These are phyloP conservation scores for Schizosaccharomyces octosporus DNA, from an alignment of 805 yeast species.

Conservation along the genomic window DNA sequence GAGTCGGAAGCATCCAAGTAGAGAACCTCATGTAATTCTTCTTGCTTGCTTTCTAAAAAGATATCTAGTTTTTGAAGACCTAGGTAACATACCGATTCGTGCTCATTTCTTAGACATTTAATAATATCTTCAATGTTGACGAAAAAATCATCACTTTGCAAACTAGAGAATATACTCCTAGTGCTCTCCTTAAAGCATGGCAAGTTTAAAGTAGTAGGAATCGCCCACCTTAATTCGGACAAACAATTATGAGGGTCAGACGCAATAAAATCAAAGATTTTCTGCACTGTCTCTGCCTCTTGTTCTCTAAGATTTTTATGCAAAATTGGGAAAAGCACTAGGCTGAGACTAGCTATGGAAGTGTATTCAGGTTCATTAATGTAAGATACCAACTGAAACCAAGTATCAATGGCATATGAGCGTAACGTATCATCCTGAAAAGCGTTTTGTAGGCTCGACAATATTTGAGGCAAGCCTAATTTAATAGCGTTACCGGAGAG, in stretches of 20 bases:
- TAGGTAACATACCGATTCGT: conserved; percentile 47
- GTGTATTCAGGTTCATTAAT: conserved; percentile 32
- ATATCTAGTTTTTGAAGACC: conserved; percentile 13
- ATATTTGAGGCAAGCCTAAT: conserved; percentile 59
- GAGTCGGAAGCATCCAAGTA: conserved; percentile 1
- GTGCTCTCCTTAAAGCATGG: conserved; percentile 2
- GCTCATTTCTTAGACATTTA: conserved; percentile 33
- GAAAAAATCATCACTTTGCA: conserved; percentile 2
- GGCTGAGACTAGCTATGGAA: conserved; percentile 45
- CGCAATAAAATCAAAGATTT: conserved; percentile 20
- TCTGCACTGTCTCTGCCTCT: conserved; percentile 27
- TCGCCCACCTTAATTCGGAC: background rate
- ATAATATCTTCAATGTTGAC: conserved; percentile 17
- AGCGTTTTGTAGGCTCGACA: conserved; percentile 63
- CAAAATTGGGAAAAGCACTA: conserved; percentile 47
- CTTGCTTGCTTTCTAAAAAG: conserved; percentile 4
- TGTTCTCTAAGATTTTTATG: conserved; percentile 29
- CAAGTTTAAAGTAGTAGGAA: background rate
- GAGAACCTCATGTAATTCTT: conserved; percentile 3
- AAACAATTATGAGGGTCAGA: conserved; percentile 9
- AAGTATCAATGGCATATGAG: conserved; percentile 36
- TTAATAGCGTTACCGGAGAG: conserved; percentile 29
- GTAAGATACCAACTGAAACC: conserved; percentile 33
- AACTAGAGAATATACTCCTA: background rate
- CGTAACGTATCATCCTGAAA: conserved; percentile 39